Percentiles rank a stretch among this genome's conserved stretches.
Conservation (phyloP, 2,329 filamentous ascomycete genomes). For the Ascochyta clinopodiicola region DNA sequence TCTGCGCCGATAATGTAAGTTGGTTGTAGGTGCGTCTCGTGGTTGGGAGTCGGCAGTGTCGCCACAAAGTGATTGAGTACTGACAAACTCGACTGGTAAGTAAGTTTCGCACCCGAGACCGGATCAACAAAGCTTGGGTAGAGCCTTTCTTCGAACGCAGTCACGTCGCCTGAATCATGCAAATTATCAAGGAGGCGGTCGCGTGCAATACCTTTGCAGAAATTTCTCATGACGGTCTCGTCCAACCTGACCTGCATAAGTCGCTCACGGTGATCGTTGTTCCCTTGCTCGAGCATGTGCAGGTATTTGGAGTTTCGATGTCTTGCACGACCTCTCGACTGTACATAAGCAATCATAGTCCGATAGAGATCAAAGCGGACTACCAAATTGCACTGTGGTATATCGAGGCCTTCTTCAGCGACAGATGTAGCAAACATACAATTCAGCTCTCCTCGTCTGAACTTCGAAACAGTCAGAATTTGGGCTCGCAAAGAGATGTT, state of each 20-base stretch:
- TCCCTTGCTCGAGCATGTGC: slow-evolving; percentile 79
- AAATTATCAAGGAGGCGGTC: slow-evolving; percentile 72
- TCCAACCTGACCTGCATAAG: slow-evolving; percentile 66
- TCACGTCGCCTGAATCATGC: slow-evolving; percentile 63
- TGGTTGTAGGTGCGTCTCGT: slow-evolving; percentile 56
- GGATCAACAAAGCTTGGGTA: slow-evolving; percentile 66
- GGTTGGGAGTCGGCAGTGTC: slow-evolving; percentile 64
- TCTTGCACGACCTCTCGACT: slow-evolving; percentile 87
- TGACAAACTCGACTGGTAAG: slow-evolving; percentile 74
- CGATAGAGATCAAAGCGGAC: slow-evolving; percentile 83
- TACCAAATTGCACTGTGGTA: slow-evolving; percentile 71
- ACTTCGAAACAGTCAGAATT: slow-evolving; percentile 72
- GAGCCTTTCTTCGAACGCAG: slow-evolving; percentile 57
- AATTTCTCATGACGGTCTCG: slow-evolving; percentile 69
- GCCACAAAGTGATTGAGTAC: slow-evolving; percentile 77
- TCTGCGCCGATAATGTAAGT: slow-evolving; percentile 64
- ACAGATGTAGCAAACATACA: slow-evolving; percentile 70
- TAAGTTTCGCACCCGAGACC: slow-evolving; percentile 77
- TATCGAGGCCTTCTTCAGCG: slow-evolving; percentile 71
- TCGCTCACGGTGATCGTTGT: slow-evolving; percentile 64
- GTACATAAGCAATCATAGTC: slow-evolving; percentile 93
- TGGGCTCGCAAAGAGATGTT: slow-evolving; percentile 76
- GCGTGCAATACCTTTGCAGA: slow-evolving; percentile 76
- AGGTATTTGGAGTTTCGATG: slow-evolving; percentile 79
- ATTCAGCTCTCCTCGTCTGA: slow-evolving; percentile 65